Percentiles rank a stretch among this genome's conserved stretches.
These are phyloP conservation scores for Grigorovia transvaalensis DNA, from an alignment of 805 yeast genomes.

Conservation along the genomic window DNA sequence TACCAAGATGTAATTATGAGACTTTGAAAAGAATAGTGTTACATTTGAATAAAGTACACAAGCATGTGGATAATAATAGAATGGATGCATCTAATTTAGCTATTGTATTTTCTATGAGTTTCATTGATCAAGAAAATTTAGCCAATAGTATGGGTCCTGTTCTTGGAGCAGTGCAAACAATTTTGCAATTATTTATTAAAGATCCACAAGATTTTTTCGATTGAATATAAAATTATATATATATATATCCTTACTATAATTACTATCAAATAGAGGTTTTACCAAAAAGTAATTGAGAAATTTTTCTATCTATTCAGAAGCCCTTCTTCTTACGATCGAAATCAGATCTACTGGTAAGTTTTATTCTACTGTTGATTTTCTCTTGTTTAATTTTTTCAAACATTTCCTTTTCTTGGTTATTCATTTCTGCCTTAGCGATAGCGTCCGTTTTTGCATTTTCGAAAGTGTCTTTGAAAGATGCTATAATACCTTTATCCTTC, in stretches of 20 bases:
- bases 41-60: constrained; percentile 63
- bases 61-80: constrained; percentile 56
- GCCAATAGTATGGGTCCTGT: constrained; percentile 39
- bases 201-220: constrained; percentile 27
- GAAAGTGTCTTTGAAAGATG: constrained; percentile 32
- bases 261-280: constrained; percentile 2
- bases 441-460: constrained; percentile 33
- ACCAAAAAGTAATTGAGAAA: neutral
- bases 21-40: constrained; percentile 55
- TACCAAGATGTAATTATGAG: constrained; percentile 60
- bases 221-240: no score
- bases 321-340: constrained; percentile 3
- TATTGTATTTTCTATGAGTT: constrained; percentile 71
- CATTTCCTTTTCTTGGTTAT: constrained; percentile 27
- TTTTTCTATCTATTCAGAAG: neutral
- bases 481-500: constrained; percentile 28
- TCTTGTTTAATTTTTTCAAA: constrained; percentile 26
- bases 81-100: constrained; percentile 89
- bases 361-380: constrained; percentile 22
- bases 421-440: constrained; percentile 29
- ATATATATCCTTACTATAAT: neutral
- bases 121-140: constrained; percentile 36
- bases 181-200: constrained; percentile 40
- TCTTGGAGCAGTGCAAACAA: constrained; percentile 43
- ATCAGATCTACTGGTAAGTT: constrained; percentile 22